A percentile compares a stretch with the other conserved stretches of the same genome.
Conservation (phyloP, 345 rosid genomes). For the Microcos paniculata region DNA sequence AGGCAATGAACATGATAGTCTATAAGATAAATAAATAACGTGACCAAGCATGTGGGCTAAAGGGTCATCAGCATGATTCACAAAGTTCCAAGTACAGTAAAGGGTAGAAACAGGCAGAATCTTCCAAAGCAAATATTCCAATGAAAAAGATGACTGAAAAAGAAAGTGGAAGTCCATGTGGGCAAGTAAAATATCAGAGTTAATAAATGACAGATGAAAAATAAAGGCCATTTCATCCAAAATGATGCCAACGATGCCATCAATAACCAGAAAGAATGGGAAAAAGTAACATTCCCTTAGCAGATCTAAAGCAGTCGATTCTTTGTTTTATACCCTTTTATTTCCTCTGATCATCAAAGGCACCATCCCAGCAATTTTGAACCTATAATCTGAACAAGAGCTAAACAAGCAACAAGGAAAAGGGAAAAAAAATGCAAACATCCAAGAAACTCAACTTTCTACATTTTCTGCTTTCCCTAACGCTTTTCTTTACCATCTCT, state of each 20-base stretch:
- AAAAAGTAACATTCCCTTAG: background rate
- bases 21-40: background rate
- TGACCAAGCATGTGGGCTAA: conserved; percentile 16
- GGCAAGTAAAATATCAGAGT: conserved; percentile 7
- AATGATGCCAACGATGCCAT: background rate
- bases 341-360: background rate
- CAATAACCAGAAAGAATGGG: background rate
- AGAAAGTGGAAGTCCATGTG: conserved; percentile 6
- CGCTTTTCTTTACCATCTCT: conserved; percentile 19
- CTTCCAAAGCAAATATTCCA: background rate
- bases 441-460: conserved; percentile 27
- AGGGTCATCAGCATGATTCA: conserved; percentile 3
- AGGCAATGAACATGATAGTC: conserved; percentile 1
- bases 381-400: conserved; percentile 9
- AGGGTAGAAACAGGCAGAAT: background rate
- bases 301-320: conserved; percentile 23
- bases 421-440: conserved; percentile 27
- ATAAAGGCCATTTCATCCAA: conserved; percentile 5
- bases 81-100: conserved; percentile 1
- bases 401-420: conserved; percentile 1
- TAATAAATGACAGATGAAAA: background rate
- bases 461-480: conserved; percentile 14
- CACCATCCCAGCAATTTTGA: background rate
- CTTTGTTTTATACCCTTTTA: conserved; percentile 6
- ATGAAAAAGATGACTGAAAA: background rate